Evolutionary conservation across 495 filamentous ascomycete genomes (phyloP), one percentile per base, ranked within the genome.

Genomic region (Aspergillus nanangensis): DNA sequence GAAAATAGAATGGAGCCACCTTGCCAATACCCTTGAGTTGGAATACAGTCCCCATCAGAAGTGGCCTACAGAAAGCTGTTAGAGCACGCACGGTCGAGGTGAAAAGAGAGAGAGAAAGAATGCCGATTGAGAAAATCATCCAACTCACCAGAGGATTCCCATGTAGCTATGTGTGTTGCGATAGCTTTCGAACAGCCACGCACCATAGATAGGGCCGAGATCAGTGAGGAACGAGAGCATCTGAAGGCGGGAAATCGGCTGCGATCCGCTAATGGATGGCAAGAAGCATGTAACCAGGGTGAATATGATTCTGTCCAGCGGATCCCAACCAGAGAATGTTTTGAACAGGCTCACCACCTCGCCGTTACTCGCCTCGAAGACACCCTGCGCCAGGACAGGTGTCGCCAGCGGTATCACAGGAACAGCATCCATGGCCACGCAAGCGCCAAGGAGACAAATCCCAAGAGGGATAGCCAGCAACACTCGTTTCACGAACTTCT

Each of bases 121-220:
- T n/a, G n/a, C n/a, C n/a, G n/a, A n/a, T n/a, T n/a, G n/a, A n/a
- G n/a, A n/a, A n/a, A n/a, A n/a, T n/a, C n/a, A n/a, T n/a, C n/a
- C n/a, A n/a, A 48, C 36, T 32, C 46, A 57, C 50, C 50, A 40
- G 11, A 50, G 5, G 0, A 38, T 15, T 18, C 25, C 45, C 15
- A 14, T 8, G 25, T 37, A 35, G 9, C 44, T 29, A 18, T 52
- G 33, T 0, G n/a, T 23, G 5, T 46, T 36, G 3, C 57, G 53
- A 20, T 45, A 56, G 19, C 53, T 54, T n/a, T 56, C 57, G 15
- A 60, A 36, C 18, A 56, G 21, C 51, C 57, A 56, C 35, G 55
- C 52, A 3, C 23, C 50, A 22, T 52, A 56, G 0, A 60, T 5
- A 0, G 50, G 39, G 0, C 42, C 46, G 2, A 51, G 2, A 10